Base-by-base conservation (phyloP, 768 basidiomycete species). In the Mycena capillaripes region DNA sequence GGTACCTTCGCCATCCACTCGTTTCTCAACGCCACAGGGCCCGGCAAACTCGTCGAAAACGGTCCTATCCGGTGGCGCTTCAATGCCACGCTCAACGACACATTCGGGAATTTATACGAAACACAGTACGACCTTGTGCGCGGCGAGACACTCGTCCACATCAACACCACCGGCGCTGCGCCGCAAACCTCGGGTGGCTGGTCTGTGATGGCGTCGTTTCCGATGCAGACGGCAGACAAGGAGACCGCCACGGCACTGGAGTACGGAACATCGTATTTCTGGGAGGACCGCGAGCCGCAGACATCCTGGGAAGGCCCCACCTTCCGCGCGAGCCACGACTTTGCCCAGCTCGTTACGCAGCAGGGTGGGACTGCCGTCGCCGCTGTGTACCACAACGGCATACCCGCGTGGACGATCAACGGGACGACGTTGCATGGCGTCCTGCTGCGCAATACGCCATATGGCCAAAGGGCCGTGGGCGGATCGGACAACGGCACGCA, bases 241-340 rank as follows among this genome's bases (percentile, higher is more conserved):
- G 27, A 2, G 52, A 64, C 63, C 34, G 63, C 63, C 63, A 4
- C 12, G 2, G 63, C 63, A 40, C 4, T 64, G 52, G 63, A 64
- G 52, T 64, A 64, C 48, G 63, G 63, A 8, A 64, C 63, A 36
- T 44, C 63, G 21, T 64, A 64, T 25, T 64, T 40, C 63, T 64
- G 63, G 63, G 63, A 64, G 52, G 63, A 64, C 34, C 62, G 62
- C 46, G 50, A 63, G 44, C 62, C 62, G 30, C 62, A 63, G 19
- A 32, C 44, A 34, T 63, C 62, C 9, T 63, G 62, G 62, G 23
- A 50, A 7, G 62, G 62, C 27, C 63, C 38, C 5, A 64, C 63
- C n/a, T 64, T 64, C 63, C 63, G 63, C 50, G 63, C 63, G 63
- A 64, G 34, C 46, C 63, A 64, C 63, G 52, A 64, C 36, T 64